phyloP scores from a whole-genome alignment of 805 yeast species.

The Candida silvicultrix region DNA sequence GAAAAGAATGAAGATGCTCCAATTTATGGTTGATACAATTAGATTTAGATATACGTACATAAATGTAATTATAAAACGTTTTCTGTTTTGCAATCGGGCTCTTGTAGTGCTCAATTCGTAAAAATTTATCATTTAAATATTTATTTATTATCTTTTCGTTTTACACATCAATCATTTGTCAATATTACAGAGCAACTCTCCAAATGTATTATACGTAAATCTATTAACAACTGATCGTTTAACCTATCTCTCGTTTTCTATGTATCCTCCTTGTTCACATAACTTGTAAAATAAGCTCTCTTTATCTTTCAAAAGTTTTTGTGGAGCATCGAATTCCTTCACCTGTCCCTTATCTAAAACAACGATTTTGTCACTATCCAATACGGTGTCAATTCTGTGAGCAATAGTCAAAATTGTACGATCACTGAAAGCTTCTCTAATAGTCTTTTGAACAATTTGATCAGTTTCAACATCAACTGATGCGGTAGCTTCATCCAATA shows the following conservation, averaged over 20 bases:
- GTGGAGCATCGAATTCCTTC: conserved; percentile 73
- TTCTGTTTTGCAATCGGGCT: too few relatives aligned
- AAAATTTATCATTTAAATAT: too few relatives aligned
- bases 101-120: too few relatives aligned
- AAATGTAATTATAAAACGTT: too few relatives aligned
- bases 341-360: conserved; percentile 71
- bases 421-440: conserved; percentile 62
- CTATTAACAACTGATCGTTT: not conserved
- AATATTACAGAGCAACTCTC: too few relatives aligned
- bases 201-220: not conserved
- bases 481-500: conserved; percentile 86
- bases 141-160: too few relatives aligned
- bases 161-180: too few relatives aligned
- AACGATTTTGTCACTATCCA: conserved; percentile 77
- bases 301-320: conserved; percentile 35
- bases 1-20: too few relatives aligned
- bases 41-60: too few relatives aligned
- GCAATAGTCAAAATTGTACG: conserved; percentile 87
- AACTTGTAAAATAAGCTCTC: conserved; percentile 44
- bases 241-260: conserved; percentile 3
- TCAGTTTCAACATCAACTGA: conserved; percentile 89
- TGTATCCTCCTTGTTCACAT: conserved; percentile 46
- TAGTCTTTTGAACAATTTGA: conserved; percentile 70
- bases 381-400: conserved; percentile 78
- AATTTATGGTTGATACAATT: too few relatives aligned